Evolutionary conservation across 192 early-diverging fungal species (phyloP).

Genomic region (Dimargaris cristalligena): DNA sequence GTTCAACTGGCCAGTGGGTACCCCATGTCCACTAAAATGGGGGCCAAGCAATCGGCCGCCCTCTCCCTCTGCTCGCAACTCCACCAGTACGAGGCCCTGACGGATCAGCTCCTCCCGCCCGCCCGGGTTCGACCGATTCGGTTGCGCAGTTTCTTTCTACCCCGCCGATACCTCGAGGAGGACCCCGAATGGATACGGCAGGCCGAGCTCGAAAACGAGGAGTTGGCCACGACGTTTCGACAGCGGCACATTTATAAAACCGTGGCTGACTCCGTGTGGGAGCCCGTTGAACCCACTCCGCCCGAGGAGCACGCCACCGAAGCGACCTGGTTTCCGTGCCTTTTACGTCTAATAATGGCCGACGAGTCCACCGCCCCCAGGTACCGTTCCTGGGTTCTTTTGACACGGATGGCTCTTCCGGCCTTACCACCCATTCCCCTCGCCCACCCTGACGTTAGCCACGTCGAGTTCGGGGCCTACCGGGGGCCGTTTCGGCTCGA

Average conservation of each 20-base stretch:
- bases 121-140: slow-evolving; percentile 16
- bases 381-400: neutral
- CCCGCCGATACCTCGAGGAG: neutral
- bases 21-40: slow-evolving; percentile 30
- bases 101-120: slow-evolving; percentile 52
- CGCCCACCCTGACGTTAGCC: no score
- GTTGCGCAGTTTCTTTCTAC: neutral
- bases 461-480: no score
- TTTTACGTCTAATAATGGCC: no score
- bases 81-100: slow-evolving; percentile 45
- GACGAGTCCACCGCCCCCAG: neutral
- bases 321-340: neutral
- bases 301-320: no score
- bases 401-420: neutral
- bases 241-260: neutral
- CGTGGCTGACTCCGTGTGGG: neutral
- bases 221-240: neutral
- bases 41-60: slow-evolving; percentile 52
- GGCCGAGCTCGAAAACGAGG: neutral
- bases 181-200: neutral
- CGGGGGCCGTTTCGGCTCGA: no score
- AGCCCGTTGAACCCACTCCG: neutral
- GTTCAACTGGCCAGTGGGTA: slow-evolving; percentile 33
- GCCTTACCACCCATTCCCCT: no score
- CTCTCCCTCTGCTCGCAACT: slow-evolving; percentile 55